These are phyloP conservation scores for Geotrichum fermentans DNA, from an alignment of 1,139 yeast genomes.

Conservation along the genomic window DNA sequence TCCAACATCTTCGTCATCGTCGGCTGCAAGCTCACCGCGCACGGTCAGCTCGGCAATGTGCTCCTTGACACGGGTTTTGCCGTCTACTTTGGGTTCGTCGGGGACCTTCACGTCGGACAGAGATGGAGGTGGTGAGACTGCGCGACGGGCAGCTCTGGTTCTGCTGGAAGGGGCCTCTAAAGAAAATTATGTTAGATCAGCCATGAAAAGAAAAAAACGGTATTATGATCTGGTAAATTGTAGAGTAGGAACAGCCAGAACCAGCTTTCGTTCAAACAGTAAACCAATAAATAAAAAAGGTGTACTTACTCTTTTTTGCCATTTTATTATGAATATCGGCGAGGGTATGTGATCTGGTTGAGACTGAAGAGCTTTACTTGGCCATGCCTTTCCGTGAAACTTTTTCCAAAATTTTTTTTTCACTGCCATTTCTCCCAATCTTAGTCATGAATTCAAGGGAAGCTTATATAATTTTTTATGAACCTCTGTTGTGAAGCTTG, in stretches of 20 bases:
- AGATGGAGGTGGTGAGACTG: slow-evolving; percentile 19
- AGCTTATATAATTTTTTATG: slow-evolving; percentile 1
- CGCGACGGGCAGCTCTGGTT: slow-evolving; percentile 33
- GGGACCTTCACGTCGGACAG: slow-evolving; percentile 7
- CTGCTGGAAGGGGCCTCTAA: slow-evolving; percentile 24
- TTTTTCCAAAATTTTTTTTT: not conserved
- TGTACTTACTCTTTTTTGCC: slow-evolving; percentile 13
- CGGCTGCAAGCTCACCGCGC: slow-evolving; percentile 26
- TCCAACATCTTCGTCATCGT: slow-evolving; percentile 19
- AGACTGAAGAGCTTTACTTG: no score
- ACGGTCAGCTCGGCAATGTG: slow-evolving; percentile 35
- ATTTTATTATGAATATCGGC: slow-evolving; percentile 4
- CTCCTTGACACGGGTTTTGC: slow-evolving; percentile 31
- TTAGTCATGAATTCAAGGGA: not conserved
- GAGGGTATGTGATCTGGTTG: no score
- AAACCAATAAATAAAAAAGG: not conserved
- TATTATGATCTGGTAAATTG: no score
- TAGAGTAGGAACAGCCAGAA: no score
- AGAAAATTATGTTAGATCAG: slow-evolving; percentile 12
- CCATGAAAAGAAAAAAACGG: not conserved
- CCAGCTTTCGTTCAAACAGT: no score
- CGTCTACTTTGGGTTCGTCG: slow-evolving; percentile 21
- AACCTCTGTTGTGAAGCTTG: no score
- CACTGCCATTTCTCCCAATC: slow-evolving; percentile 1
- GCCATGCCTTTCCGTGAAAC: no score